Evolutionary conservation across 805 yeast species (phyloP).

Genomic region (Ogataea zsoltii): DNA sequence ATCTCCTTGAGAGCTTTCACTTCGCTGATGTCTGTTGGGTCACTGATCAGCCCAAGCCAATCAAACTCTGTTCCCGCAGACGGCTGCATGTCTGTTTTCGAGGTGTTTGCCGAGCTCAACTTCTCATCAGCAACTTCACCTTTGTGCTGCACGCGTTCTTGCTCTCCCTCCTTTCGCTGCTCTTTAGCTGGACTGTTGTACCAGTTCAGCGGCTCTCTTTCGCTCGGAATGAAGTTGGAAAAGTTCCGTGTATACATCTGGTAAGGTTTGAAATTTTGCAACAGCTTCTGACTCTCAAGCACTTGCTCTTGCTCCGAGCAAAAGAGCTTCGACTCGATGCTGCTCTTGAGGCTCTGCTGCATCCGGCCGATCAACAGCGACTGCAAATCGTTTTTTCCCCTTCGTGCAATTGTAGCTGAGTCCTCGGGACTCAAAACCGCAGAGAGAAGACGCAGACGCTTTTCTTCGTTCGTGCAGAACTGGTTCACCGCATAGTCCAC

Average conservation of each 20-base stretch:
- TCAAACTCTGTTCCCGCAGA: neutral
- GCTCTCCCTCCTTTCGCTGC: neutral
- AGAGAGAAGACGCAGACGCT: constrained; percentile 4
- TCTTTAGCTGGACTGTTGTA: neutral
- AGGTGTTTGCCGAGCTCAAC: no score
- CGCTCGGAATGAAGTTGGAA: constrained; percentile 10
- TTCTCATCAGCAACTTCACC: no score
- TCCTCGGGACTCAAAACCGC: neutral
- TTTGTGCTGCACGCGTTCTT: neutral
- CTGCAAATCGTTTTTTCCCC: neutral
- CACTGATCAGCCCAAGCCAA: constrained; percentile 14
- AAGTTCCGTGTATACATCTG: constrained; percentile 12
- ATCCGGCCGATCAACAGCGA: neutral
- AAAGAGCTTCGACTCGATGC: constrained; percentile 6
- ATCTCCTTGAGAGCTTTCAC: constrained; percentile 11
- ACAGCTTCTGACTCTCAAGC: neutral
- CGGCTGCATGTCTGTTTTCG: no score
- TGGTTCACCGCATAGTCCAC: constrained; percentile 18
- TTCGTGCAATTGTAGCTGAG: neutral
- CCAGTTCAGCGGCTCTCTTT: constrained; percentile 1
- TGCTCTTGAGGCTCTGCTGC: constrained; percentile 5
- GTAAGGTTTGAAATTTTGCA: constrained; percentile 9
- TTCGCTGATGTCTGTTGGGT: constrained; percentile 12
- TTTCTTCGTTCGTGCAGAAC: constrained; percentile 14
- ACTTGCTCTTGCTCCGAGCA: constrained; percentile 4